phyloP scores from a whole-genome alignment of 2,329 filamentous ascomycete genomes.

The Exophiala spinifera region DNA sequence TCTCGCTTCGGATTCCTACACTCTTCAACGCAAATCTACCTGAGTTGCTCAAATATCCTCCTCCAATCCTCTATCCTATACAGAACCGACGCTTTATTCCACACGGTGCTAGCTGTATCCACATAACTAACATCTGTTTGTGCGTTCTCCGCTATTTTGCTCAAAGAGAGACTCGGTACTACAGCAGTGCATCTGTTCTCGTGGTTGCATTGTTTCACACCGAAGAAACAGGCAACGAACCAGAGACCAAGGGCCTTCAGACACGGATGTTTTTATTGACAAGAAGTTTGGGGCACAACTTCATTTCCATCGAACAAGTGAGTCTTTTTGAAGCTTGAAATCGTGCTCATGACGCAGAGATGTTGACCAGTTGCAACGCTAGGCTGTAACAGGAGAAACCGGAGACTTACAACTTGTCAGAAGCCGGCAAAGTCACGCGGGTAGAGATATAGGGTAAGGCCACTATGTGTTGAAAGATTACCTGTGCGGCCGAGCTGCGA shows the following conservation, averaged over 20 bases:
- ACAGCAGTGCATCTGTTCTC: too few species aligned
- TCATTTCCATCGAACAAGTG: not conserved
- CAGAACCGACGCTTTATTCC: too few species aligned
- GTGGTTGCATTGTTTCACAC: too few species aligned
- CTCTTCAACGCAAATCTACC: not conserved
- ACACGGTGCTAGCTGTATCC: too few species aligned
- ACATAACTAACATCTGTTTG: too few species aligned
- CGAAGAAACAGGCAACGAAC: too few species aligned
- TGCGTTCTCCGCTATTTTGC: too few species aligned
- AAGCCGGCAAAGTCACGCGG: not conserved
- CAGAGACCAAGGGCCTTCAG: too few species aligned
- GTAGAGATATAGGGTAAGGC: not conserved
- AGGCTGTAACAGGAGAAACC: not conserved
- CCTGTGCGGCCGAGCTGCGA: not conserved
- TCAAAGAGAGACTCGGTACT: too few species aligned
- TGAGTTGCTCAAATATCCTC: not conserved
- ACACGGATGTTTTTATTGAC: too few species aligned
- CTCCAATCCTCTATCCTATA: not conserved
- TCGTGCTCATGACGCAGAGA: not conserved
- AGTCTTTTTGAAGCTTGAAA: not conserved
- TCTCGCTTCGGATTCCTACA: conserved; percentile 1
- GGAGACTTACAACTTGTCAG: too few species aligned
- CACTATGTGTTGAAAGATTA: not conserved
- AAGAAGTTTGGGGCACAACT: too few species aligned
- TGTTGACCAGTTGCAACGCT: conserved; percentile 12